Evolutionary conservation across 805 yeast species (phyloP), one percentile per base, ranked within the genome.

Genomic region (Zygosaccharomyces kombuchaensis): DNA sequence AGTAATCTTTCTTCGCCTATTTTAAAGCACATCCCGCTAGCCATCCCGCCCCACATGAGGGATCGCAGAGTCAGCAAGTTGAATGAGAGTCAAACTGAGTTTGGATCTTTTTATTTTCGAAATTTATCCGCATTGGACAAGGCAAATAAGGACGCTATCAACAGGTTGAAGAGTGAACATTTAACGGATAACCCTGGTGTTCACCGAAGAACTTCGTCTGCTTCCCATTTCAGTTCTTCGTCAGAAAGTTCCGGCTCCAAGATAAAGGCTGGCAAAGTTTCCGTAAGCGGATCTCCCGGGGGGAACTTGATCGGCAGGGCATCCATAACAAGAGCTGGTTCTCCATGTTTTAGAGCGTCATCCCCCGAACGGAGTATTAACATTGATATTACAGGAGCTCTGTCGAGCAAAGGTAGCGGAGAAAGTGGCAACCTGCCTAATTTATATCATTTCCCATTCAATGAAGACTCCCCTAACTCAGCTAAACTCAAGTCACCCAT

Each of bases 121-220:
- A 93, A 93, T 62, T 69, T 93, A 51, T 82, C 91, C 4, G 93
- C 93, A 5, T 74, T 95, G 45, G 98, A 93, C 56, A 86, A 85
- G 57, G 97, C 96, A 7, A 93, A 93, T 60, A 88, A 87, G 59
- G 97, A 90, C 66, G 90, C 86, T 10, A 88, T 93, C 52, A 86
- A 87, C 58, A 72, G 96, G 51, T 75, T 93, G 60, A 86, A 89
- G 58, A 82, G 75, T 25, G 98, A 91, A 62, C 95, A 87, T 63
- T 54, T 82, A 52, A 64, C 64, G 32, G 68, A 64, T n/a, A 50
- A 43, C 17, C 54, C 54, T 2, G 51, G 52, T 6, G 29, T 31
- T 6, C 72, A 68, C 45, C 64, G 70, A 46, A 51, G 63, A 26
- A 46, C 60, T 2, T 60, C 65, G 0, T 59, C 62, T 23, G 60